Conservation (phyloP, 2,329 filamentous ascomycete genomes). For the Golovinomyces cichoracearum region DNA sequence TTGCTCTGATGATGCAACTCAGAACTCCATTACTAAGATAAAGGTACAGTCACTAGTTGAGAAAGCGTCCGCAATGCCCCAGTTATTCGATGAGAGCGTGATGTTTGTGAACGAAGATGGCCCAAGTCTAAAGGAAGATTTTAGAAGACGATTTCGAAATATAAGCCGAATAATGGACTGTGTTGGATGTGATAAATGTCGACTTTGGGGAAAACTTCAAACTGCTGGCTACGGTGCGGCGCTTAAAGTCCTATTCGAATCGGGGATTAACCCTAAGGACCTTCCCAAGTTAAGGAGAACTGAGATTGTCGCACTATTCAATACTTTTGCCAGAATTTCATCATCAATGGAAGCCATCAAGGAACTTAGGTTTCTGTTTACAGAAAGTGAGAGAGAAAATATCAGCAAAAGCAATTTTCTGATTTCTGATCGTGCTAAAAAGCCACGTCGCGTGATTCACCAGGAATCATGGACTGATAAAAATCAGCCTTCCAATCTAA, state of each 20-base stretch:
- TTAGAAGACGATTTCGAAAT: conserved; percentile 89
- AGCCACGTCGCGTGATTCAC: conserved; percentile 12
- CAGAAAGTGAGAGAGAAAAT: conserved; percentile 15
- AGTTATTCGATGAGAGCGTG: conserved; percentile 79
- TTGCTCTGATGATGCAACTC: conserved; percentile 58
- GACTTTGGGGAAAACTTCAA: conserved; percentile 92
- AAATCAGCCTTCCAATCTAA: conserved; percentile 16
- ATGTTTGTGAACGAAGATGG: conserved; percentile 72
- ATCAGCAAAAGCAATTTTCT: conserved; percentile 6
- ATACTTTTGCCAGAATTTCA: conserved; percentile 71
- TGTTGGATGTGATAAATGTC: conserved; percentile 93
- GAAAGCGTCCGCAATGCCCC: conserved; percentile 38
- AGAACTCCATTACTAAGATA: conserved; percentile 54
- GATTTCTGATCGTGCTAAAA: conserved; percentile 13
- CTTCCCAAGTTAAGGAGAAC: conserved; percentile 57
- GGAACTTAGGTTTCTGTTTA: conserved; percentile 37
- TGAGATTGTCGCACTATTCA: conserved; percentile 80
- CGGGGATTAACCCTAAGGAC: conserved; percentile 34
- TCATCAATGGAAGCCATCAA: conserved; percentile 52
- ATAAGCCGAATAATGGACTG: conserved; percentile 95
- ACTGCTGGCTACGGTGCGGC: conserved; percentile 85
- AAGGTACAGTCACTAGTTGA: conserved; percentile 57
- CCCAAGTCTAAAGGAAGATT: conserved; percentile 75
- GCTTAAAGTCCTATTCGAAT: conserved; percentile 87
- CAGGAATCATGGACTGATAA: conserved; percentile 6